These are phyloP conservation scores for Vaccinium macrocarpon DNA, from an alignment of 148 eudicot species.

Conservation along the genomic window DNA sequence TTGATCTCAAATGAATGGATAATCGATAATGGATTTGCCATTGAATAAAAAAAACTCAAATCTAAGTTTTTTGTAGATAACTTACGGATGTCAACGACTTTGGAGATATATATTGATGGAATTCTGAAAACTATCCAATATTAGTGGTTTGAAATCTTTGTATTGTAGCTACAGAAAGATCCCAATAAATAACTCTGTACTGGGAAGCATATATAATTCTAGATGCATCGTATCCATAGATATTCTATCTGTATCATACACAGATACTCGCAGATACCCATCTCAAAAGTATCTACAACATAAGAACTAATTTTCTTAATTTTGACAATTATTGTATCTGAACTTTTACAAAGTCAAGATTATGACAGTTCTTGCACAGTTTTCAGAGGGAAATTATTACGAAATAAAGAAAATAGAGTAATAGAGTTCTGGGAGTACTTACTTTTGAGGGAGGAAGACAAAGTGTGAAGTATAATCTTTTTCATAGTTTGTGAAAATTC, in stretches of 20 bases:
- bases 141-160: background rate
- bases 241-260: background rate
- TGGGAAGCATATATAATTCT: background rate
- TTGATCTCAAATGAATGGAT: background rate
- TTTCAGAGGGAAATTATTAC: background rate
- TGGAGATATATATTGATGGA: background rate
- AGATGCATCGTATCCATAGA: background rate
- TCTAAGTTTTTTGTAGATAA: background rate
- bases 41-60: background rate
- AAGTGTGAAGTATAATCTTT: background rate
- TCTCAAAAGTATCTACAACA: background rate
- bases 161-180: background rate
- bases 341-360: background rate
- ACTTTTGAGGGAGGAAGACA: background rate
- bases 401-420: background rate
- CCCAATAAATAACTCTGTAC: background rate
- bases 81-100: background rate
- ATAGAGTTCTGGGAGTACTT: background rate
- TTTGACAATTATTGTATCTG: too few species aligned
- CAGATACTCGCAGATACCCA: background rate
- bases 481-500: background rate
- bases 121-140: background rate
- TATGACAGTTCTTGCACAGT: background rate
- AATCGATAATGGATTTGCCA: background rate
- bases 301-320: background rate